Percentiles rank a stretch among this genome's conserved stretches.
Conservation (phyloP, 2,329 filamentous ascomycete genomes). For the Paecilomyces fulvus region DNA sequence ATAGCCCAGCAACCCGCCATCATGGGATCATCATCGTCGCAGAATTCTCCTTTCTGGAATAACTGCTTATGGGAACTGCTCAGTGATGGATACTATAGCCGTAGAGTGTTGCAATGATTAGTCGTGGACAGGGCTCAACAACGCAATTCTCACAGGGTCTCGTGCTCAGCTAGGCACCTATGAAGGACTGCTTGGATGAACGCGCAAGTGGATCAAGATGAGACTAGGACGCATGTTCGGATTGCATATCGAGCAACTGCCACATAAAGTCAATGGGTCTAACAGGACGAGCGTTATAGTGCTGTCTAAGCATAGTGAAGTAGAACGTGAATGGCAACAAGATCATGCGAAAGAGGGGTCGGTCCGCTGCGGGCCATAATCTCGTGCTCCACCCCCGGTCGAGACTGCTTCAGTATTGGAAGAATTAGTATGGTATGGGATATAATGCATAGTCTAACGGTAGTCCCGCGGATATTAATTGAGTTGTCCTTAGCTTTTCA, state of each 20-base stretch:
- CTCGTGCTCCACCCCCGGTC: background rate
- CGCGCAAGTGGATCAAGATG: background rate
- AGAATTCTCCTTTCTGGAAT: background rate
- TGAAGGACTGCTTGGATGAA: background rate
- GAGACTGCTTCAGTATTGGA: background rate
- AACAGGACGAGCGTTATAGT: background rate
- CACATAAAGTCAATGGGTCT: background rate
- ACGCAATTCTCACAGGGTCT: background rate
- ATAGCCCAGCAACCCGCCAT: no score
- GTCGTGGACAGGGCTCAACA: background rate
- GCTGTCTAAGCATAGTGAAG: background rate
- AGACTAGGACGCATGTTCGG: background rate
- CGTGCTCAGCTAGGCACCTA: background rate
- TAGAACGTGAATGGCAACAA: background rate
- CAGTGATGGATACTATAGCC: background rate
- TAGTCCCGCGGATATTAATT: background rate
- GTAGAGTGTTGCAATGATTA: background rate
- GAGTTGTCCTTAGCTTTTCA: background rate
- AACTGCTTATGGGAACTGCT: background rate
- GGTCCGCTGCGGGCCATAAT: background rate
- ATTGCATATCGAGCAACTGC: background rate
- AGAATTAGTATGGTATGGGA: background rate
- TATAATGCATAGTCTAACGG: background rate
- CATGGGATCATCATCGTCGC: no score
- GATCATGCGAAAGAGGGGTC: background rate